Evolutionary conservation across 208 protist genomes (phyloP).

Genomic region (Plasmodiophora brassicae): DNA sequence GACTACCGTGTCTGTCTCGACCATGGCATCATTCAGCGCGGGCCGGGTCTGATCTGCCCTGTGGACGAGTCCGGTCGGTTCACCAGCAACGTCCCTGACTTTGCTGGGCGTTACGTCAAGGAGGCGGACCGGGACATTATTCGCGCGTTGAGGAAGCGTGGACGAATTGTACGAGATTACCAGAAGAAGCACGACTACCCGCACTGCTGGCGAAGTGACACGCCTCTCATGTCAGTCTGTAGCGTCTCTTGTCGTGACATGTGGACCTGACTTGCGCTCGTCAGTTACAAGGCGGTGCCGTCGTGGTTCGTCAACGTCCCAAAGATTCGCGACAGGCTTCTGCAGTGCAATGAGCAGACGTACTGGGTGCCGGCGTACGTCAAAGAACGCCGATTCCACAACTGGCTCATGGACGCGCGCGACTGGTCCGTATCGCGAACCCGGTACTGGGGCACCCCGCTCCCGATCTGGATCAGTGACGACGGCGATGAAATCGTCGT

Average conservation of each 20-base stretch:
- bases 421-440: conserved; percentile 98
- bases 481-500: conserved; percentile 86
- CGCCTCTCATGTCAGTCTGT: conserved; percentile 91
- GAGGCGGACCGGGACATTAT: conserved; percentile 90
- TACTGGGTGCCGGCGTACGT: conserved; percentile 84
- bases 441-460: conserved; percentile 96
- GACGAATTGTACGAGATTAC: conserved; percentile 76
- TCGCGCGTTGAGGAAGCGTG: conserved; percentile 78
- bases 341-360: conserved; percentile 85
- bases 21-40: conserved; percentile 77
- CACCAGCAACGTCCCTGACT: conserved; percentile 88
- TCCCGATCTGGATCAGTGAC: conserved; percentile 92
- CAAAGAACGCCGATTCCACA: conserved; percentile 94
- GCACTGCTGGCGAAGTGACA: conserved; percentile 98
- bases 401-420: conserved; percentile 93
- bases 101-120: conserved; percentile 90
- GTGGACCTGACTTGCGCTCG: neutral
- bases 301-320: conserved; percentile 98
- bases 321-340: conserved; percentile 82
- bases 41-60: conserved; percentile 79
- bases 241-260: neutral
- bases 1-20: conserved; percentile 94
- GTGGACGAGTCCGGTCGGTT: conserved; percentile 95
- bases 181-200: conserved; percentile 95
- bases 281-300: conserved; percentile 72